Conservation (phyloP, 1,139 yeast species). For the Debaryomyces subglobosus region DNA sequence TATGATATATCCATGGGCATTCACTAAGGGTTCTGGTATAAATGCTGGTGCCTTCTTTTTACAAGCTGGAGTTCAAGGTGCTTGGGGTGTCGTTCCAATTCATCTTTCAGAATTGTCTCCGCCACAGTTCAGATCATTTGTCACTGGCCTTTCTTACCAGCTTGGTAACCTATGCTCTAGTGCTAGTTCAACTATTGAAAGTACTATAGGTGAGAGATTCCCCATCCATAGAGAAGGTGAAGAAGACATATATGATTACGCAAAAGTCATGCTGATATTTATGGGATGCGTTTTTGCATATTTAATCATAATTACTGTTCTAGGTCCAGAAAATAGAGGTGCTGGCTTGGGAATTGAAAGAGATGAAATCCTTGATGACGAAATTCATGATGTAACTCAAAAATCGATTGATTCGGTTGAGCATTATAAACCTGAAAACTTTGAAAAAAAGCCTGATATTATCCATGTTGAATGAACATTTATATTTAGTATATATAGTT, state of each 20-base stretch:
- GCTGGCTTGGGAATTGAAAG: constrained; percentile 15
- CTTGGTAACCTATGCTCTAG: constrained; percentile 83
- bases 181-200: constrained; percentile 82
- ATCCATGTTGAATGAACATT: not conserved
- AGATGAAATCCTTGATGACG: constrained; percentile 9
- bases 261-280: constrained; percentile 78
- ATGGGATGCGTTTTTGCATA: constrained; percentile 76
- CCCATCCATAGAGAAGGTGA: constrained; percentile 35
- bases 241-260: constrained; percentile 47
- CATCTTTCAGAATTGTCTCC: constrained; percentile 77
- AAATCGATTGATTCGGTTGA: constrained; percentile 22
- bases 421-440: not conserved
- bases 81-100: constrained; percentile 86
- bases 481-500: not conserved
- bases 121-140: constrained; percentile 73
- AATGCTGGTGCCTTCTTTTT: constrained; percentile 80
- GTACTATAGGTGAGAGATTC: constrained; percentile 70
- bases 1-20: constrained; percentile 75
- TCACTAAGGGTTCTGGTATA: constrained; percentile 52
- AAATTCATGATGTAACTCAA: not conserved
- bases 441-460: not conserved
- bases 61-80: constrained; percentile 84
- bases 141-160: constrained; percentile 77
- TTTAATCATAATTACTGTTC: constrained; percentile 54
- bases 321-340: constrained; percentile 75